Evolutionary conservation across 202 grass and related monocot genomes (phyloP).

Genomic region (Dendrocalamus latiflorus): DNA sequence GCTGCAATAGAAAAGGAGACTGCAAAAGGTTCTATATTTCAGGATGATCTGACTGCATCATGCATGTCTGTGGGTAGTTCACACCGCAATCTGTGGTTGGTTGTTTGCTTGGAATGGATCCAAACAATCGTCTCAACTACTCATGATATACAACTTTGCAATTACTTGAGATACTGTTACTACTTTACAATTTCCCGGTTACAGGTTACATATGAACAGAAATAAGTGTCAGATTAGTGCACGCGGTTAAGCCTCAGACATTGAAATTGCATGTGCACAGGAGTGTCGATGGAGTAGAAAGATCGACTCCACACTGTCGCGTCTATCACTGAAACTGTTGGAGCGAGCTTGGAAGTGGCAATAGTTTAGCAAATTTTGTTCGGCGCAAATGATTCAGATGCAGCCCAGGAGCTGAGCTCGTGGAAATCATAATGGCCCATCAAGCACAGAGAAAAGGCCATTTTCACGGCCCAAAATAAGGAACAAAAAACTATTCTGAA

Average conservation of each 20-base stretch:
- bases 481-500: background rate
- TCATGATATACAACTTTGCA: background rate
- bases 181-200: background rate
- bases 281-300: background rate
- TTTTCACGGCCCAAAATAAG: background rate
- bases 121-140: background rate
- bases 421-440: background rate
- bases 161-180: background rate
- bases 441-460: background rate
- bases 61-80: background rate
- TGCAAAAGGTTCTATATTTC: background rate
- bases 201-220: background rate
- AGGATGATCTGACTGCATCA: background rate
- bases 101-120: background rate
- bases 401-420: background rate
- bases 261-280: background rate
- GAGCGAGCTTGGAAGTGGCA: background rate
- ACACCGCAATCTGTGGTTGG: background rate
- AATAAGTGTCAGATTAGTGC: background rate
- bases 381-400: background rate
- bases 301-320: background rate
- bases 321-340: background rate
- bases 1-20: conserved; percentile 22
- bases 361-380: background rate
- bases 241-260: background rate